Evolutionary conservation across 441 rosid genomes (phyloP).

Genomic region (Erysimum cheiri): DNA sequence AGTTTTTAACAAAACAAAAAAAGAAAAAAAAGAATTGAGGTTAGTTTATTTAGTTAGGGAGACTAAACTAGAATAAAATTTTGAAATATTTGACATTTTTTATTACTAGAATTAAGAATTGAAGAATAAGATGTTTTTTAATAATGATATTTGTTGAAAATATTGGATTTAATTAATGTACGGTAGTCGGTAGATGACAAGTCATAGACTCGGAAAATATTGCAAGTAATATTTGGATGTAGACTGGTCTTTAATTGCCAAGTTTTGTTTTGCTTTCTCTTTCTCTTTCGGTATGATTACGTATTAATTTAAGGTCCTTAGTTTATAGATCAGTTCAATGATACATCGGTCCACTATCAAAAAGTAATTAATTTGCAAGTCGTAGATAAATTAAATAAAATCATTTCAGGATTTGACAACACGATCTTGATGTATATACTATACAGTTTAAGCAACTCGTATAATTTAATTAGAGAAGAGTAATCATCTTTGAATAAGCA

Average conservation of each 20-base stretch:
- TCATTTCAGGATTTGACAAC: conserved; percentile 15
- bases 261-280: conserved; percentile 28
- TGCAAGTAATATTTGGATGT: conserved; percentile 24
- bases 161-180: conserved; percentile 1
- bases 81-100: too few relatives aligned
- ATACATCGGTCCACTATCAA: conserved; percentile 9
- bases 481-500: not conserved
- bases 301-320: not conserved
- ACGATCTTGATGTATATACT: conserved; percentile 6
- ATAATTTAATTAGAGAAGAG: not conserved
- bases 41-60: conserved; percentile 23
- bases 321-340: conserved; percentile 31
- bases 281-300: conserved; percentile 7
- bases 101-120: not conserved
- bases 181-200: conserved; percentile 18
- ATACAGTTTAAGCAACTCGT: not conserved
- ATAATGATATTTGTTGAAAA: conserved; percentile 21
- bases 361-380: conserved; percentile 16
- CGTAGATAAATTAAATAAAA: conserved; percentile 3
- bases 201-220: conserved; percentile 13
- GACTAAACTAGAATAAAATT: conserved; percentile 10
- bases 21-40: too few relatives aligned
- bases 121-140: conserved; percentile 3
- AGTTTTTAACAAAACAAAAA: too few relatives aligned
- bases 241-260: conserved; percentile 8